Conservation (phyloP, 768 basidiomycete genomes). For the Rhizopogon rudus region DNA sequence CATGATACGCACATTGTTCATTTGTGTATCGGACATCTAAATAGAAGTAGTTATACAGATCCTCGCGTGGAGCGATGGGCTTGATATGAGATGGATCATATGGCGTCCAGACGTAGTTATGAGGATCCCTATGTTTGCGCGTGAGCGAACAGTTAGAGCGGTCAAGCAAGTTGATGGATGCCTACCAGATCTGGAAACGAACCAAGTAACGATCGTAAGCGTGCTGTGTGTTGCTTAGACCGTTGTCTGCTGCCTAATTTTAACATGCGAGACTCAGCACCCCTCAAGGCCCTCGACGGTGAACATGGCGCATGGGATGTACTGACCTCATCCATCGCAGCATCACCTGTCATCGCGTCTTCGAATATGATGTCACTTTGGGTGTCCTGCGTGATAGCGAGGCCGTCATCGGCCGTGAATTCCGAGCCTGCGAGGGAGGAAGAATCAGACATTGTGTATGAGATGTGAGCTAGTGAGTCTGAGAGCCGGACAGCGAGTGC, state of each 20-base stretch:
- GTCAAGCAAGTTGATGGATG: neutral
- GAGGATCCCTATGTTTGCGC: neutral
- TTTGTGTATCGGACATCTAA: neutral
- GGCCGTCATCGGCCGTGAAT: too few species aligned
- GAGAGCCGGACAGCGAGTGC: too few species aligned
- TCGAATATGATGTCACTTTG: neutral
- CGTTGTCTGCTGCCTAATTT: neutral
- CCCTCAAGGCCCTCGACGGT: too few species aligned
- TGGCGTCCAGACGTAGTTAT: neutral
- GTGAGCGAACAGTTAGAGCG: neutral
- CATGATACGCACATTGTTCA: neutral
- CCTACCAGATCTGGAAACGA: neutral
- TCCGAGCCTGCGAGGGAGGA: too few species aligned
- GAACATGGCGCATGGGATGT: too few species aligned
- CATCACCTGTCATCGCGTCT: neutral
- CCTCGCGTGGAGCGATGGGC: conserved; percentile 6
- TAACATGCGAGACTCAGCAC: too few species aligned
- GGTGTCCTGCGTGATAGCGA: neutral
- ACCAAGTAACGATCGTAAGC: neutral
- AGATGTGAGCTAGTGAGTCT: too few species aligned
- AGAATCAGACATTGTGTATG: too few species aligned
- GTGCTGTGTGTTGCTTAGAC: neutral
- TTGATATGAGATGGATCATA: conserved; percentile 4
- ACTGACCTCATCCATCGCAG: too few species aligned
- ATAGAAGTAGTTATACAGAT: conserved; percentile 15